Evolutionary conservation across 1,139 yeast species (phyloP).

Genomic region (Taphrina confusa): DNA sequence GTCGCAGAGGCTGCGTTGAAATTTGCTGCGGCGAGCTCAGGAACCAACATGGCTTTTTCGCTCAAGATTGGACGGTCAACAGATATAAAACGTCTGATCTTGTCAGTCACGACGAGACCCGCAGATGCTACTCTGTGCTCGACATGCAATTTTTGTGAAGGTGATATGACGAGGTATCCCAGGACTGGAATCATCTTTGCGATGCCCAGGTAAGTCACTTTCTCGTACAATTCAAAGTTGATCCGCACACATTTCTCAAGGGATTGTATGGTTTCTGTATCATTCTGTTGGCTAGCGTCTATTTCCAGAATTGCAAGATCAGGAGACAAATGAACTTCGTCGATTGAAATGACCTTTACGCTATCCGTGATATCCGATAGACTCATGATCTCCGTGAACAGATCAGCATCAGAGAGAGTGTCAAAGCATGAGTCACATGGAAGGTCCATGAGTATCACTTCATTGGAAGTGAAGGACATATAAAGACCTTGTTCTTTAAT

Average conservation of each 20-base stretch:
- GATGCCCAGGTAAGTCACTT: slow-evolving; percentile 24
- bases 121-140: slow-evolving; percentile 24
- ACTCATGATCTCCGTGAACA: slow-evolving; percentile 8
- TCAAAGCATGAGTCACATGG: neutral
- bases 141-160: slow-evolving; percentile 1
- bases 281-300: neutral
- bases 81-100: slow-evolving; percentile 3
- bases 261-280: neutral
- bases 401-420: neutral
- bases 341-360: neutral
- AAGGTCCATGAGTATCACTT: neutral
- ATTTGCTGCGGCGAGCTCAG: neutral
- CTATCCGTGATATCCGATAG: slow-evolving; percentile 3
- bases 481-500: neutral
- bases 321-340: neutral
- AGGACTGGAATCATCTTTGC: slow-evolving; percentile 15
- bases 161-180: slow-evolving; percentile 7
- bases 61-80: neutral
- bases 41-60: neutral
- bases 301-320: neutral
- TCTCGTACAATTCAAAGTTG: slow-evolving; percentile 13
- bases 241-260: neutral
- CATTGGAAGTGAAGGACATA: slow-evolving; percentile 6
- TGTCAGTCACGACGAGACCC: slow-evolving; percentile 27
- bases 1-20: neutral